Evolutionary conservation across 345 rosid genomes (phyloP), one percentile per base, ranked within the genome.

Genomic region (Melastoma malabathricum): DNA sequence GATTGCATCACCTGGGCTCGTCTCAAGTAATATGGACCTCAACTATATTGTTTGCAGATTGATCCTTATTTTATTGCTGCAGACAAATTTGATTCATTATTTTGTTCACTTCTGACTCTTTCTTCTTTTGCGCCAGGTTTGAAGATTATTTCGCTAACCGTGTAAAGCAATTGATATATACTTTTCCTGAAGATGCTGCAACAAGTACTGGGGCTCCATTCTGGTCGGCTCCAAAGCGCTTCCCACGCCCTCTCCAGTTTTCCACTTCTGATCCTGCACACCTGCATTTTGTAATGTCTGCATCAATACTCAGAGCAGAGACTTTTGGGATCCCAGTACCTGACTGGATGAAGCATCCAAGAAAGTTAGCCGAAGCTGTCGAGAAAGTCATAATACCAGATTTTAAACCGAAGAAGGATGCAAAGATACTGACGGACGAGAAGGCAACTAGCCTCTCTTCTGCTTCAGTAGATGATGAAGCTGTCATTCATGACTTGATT

Each of bases 171-270:
- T 59, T 93, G 68, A 74, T 65, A 48, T 76, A 63, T 58, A 88
- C 97, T 50, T 93, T 93, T 68, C 97, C 99, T 2, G 99, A 93
- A 69, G 94, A 85, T 64, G 95, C 99, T 58, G 59, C 71, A 20
- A 88, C 95, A 20, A 85, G 92, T 65, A 85, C 80, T 13, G 97
- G 99, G 31, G 82, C 89, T 62, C 94, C 95, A 1, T 93, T 93
- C 77, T 93, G 97, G 97, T 93, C 99, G 5, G 99, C 99, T 25
- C 97, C 99, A 41, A 93, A 93, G 67, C 74, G 97, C 18, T 93
- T 88, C 62, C 99, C 99, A 47, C 81, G 44, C 1, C 85, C 97
- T 2, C 92, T 93, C 43, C 65, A 76, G 63, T 81, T 83, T 74
- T 76, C 95, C 10, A 34, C 77, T 50, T 57, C 73, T 3, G 97